Conservation (phyloP, 2,329 filamentous ascomycete genomes). For the Helotiales sp. region DNA sequence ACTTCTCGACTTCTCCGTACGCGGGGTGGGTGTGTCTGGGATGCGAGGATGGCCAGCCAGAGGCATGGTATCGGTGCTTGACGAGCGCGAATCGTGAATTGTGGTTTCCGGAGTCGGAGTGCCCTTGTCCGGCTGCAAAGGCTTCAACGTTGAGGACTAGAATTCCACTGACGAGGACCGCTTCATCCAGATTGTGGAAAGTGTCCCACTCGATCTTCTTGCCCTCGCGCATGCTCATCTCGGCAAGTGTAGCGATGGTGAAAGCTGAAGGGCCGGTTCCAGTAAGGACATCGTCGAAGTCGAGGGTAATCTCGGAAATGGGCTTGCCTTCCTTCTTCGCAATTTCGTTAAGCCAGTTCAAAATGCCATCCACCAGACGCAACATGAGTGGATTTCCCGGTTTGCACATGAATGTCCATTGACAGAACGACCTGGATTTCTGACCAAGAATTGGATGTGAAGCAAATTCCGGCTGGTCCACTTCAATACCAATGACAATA, state of each 20-base stretch:
- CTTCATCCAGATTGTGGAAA: slow-evolving; percentile 70
- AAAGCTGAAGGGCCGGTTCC: slow-evolving; percentile 76
- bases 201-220: slow-evolving; percentile 61
- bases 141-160: slow-evolving; percentile 73
- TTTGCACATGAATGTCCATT: slow-evolving; percentile 77
- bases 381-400: slow-evolving; percentile 71
- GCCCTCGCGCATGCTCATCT: slow-evolving; percentile 60
- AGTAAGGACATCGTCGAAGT: slow-evolving; percentile 74
- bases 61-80: slow-evolving; percentile 77
- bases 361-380: slow-evolving; percentile 69
- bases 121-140: slow-evolving; percentile 74
- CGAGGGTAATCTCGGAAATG: slow-evolving; percentile 65
- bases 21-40: slow-evolving; percentile 70
- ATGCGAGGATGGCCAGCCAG: slow-evolving; percentile 71
- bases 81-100: slow-evolving; percentile 68
- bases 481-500: slow-evolving; percentile 73
- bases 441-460: slow-evolving; percentile 68
- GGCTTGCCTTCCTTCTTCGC: slow-evolving; percentile 62
- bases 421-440: slow-evolving; percentile 74
- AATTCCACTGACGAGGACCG: slow-evolving; percentile 66
- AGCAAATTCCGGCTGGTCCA: slow-evolving; percentile 69
- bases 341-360: slow-evolving; percentile 66
- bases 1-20: slow-evolving; percentile 72
- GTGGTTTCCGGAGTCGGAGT: slow-evolving; percentile 75
- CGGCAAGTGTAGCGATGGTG: slow-evolving; percentile 65